Percentiles rank a stretch among this genome's conserved stretches.
These are phyloP conservation scores for Pythium coloratum DNA, from an alignment of 352 stramenopile genomes.

Conservation along the genomic window DNA sequence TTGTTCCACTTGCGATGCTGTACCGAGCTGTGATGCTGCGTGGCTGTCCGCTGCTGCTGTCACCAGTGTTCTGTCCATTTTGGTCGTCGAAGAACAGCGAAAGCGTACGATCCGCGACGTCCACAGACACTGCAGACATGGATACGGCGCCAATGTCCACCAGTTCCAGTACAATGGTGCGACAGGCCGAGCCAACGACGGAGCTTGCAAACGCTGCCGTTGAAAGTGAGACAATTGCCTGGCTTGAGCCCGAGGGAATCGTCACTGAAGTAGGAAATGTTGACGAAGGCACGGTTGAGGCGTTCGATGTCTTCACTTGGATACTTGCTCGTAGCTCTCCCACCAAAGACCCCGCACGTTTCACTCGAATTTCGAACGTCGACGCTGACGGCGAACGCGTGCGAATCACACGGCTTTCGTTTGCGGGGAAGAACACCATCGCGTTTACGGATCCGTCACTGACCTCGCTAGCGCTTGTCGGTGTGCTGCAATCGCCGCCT, in stretches of 20 bases:
- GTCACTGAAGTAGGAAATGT: conserved; percentile 5
- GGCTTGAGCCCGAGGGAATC: conserved; percentile 2
- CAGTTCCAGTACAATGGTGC: conserved; percentile 38
- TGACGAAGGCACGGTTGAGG: not conserved
- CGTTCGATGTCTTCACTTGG: conserved; percentile 12
- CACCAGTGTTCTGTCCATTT: conserved; percentile 27
- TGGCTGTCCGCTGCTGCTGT: not conserved
- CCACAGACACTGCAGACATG: conserved; percentile 11
- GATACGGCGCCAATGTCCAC: conserved; percentile 21
- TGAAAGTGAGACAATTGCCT: conserved; percentile 5
- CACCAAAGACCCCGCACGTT: conserved; percentile 30
- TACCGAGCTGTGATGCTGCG: conserved; percentile 28
- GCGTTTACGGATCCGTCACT: conserved; percentile 15
- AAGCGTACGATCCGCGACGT: conserved; percentile 31
- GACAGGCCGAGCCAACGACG: conserved; percentile 25
- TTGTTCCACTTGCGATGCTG: not conserved
- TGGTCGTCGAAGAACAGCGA: conserved; percentile 55
- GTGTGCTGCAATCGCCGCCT: conserved; percentile 43
- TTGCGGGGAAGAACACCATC: conserved; percentile 49
- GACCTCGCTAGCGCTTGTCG: not conserved
- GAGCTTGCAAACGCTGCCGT: conserved; percentile 3
- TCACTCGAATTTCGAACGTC: conserved; percentile 35
- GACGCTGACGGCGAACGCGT: conserved; percentile 9
- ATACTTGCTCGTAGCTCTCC: conserved; percentile 15
- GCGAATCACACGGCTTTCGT: conserved; percentile 30